Evolutionary conservation across 352 stramenopile species (phyloP).

Genomic region (Sclerospora graminicola): DNA sequence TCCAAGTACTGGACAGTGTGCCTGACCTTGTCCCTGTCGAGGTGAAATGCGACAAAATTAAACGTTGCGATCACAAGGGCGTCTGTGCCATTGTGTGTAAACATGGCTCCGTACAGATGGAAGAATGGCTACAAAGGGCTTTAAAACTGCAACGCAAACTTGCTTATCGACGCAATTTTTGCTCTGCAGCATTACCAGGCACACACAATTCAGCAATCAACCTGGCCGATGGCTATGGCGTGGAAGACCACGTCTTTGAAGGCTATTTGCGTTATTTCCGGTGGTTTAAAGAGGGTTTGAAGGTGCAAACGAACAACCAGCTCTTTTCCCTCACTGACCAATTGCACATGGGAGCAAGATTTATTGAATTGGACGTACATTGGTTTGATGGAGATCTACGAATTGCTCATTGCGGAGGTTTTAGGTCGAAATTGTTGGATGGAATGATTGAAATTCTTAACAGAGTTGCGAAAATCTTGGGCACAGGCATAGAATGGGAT

Average conservation of each 20-base stretch:
- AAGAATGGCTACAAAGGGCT: slow-evolving; percentile 43
- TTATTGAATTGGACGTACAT: slow-evolving; percentile 77
- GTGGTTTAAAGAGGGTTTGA: slow-evolving; percentile 38
- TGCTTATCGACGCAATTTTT: slow-evolving; percentile 62
- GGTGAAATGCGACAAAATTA: slow-evolving; percentile 39
- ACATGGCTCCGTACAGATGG: slow-evolving; percentile 39
- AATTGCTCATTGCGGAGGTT: slow-evolving; percentile 63
- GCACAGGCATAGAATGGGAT: slow-evolving; percentile 43
- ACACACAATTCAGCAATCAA: slow-evolving; percentile 77
- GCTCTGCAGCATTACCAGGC: slow-evolving; percentile 46
- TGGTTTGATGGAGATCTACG: slow-evolving; percentile 56
- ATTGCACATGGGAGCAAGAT: slow-evolving; percentile 60
- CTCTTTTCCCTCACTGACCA: slow-evolving; percentile 70
- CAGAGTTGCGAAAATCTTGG: slow-evolving; percentile 27
- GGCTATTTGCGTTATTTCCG: slow-evolving; percentile 48
- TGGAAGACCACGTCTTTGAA: slow-evolving; percentile 69
- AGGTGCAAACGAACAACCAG: slow-evolving; percentile 66
- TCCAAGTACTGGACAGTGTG: slow-evolving; percentile 24
- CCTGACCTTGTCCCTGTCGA: slow-evolving; percentile 58
- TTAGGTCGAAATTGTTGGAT: slow-evolving; percentile 50
- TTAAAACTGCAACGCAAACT: slow-evolving; percentile 59
- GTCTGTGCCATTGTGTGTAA: slow-evolving; percentile 61
- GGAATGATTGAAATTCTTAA: slow-evolving; percentile 61
- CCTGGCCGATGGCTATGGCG: slow-evolving; percentile 52
- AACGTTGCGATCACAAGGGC: slow-evolving; percentile 46